Evolutionary conservation across 2,329 filamentous ascomycete species (phyloP), one percentile per base, ranked within the genome.

Genomic region (Septoria linicola): DNA sequence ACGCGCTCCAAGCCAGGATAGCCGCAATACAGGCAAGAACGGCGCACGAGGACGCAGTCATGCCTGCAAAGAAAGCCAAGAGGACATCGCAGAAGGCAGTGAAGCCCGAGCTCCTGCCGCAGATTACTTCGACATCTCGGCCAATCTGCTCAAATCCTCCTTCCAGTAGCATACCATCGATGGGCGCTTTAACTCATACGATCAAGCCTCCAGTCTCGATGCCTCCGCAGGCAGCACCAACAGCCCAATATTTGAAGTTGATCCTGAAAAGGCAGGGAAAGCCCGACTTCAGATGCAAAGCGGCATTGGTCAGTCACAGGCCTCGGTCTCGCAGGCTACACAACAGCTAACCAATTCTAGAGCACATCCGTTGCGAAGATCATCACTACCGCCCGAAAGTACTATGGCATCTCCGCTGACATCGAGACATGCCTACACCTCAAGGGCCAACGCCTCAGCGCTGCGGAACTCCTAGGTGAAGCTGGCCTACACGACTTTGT

Each of bases 21-120:
- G 50, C 54, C 1, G 43, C 51, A 13, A 59, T 58, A 20, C 52
- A 49, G 14, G 41, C 41, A 13, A 44, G 49, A 6, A 59, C 40
- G 13, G 45, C 45, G 8, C 27, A 49, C 16, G 57, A 55, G 36
- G 54, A 59, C 30, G 23, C 51, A 11, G n/a, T 54, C 11, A 27
- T 59, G 19, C 44, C 54, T 19, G 41, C n/a, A 2, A 54, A 57
- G 44, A 57, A 41, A 32, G 16, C 37, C 8, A 50, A 30, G 25
- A 23, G 16, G 2, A 35, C 17, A 3, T 7, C 36, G 5, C 32
- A 51, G 34, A 8, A 20, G 19, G 16, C 36, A 7, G 27, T 2
- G 1, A 19, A 13, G 25, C 14, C 14, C 23, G 13, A 5, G n/a
- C 17, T 25, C 17, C 8, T n/a, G n/a, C n/a, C n/a, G n/a, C n/a